Percentiles rank a stretch among this genome's conserved stretches.
Evolutionary conservation across 2,329 filamentous ascomycete species (phyloP).

Genomic region (Coniochaeta sp.): DNA sequence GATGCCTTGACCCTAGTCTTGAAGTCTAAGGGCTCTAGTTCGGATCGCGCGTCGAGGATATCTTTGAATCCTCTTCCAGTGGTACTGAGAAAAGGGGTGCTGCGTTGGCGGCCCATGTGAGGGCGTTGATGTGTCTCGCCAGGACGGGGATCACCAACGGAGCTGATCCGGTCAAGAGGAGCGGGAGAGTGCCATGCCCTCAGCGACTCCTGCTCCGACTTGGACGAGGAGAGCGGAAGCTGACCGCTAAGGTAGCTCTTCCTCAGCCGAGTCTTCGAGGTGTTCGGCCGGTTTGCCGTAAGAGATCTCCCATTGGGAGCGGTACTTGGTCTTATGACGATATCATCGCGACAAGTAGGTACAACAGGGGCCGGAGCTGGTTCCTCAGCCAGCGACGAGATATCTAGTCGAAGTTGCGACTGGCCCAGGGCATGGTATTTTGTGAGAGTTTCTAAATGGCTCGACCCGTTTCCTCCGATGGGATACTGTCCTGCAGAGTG

Average conservation of each 20-base stretch:
- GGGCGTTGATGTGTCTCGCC: background rate
- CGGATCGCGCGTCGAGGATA: conserved; percentile 50
- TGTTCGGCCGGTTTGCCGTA: conserved; percentile 7
- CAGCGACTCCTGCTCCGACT: conserved; percentile 2
- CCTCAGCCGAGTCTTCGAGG: conserved; percentile 4
- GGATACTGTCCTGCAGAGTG: conserved; percentile 26
- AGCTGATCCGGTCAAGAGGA: background rate
- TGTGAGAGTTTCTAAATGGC: conserved; percentile 26
- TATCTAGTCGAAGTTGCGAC: conserved; percentile 12
- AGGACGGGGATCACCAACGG: background rate
- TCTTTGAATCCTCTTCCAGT: conserved; percentile 34
- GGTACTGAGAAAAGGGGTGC: conserved; percentile 17
- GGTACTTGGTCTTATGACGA: conserved; percentile 26
- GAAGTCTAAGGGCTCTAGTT: conserved; percentile 41
- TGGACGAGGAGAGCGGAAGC: conserved; percentile 12
- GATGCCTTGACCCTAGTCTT: conserved; percentile 38
- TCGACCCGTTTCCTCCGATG: conserved; percentile 31
- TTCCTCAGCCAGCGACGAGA: conserved; percentile 6
- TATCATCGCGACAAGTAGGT: conserved; percentile 19
- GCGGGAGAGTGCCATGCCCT: conserved; percentile 7
- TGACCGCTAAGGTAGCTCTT: conserved; percentile 10
- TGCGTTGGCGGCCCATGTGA: background rate
- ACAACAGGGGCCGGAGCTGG: conserved; percentile 21
- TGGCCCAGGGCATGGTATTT: conserved; percentile 22
- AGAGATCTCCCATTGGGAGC: conserved; percentile 19